Conservation (phyloP, 805 yeast genomes). For the Saccharomycopsis olivae region DNA sequence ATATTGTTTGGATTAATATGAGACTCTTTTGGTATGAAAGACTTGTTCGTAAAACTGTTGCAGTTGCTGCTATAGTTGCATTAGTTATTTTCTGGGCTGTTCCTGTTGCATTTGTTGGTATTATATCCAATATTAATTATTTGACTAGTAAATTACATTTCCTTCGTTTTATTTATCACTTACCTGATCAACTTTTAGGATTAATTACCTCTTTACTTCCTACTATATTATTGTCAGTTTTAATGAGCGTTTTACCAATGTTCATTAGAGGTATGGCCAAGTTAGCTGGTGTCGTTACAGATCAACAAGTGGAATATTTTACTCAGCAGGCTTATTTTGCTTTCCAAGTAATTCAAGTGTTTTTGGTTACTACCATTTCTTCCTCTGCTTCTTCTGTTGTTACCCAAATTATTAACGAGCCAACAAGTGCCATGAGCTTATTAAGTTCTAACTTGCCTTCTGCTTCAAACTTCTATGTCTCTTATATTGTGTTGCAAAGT, state of each 20-base stretch:
- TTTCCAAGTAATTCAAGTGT: conserved; percentile 62
- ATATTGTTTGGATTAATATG: conserved; percentile 62
- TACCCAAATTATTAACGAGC: conserved; percentile 48
- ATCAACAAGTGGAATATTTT: conserved; percentile 47
- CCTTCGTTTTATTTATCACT: conserved; percentile 43
- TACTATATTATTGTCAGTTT: conserved; percentile 49
- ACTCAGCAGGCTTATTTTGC: conserved; percentile 62
- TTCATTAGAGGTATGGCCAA: conserved; percentile 55
- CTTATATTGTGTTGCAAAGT: conserved; percentile 62
- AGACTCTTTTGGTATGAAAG: conserved; percentile 77
- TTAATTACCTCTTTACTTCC: conserved; percentile 61
- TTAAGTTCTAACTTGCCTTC: conserved; percentile 63
- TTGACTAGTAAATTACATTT: conserved; percentile 46
- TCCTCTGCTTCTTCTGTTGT: conserved; percentile 65
- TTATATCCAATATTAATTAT: conserved; percentile 55
- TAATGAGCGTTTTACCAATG: conserved; percentile 58
- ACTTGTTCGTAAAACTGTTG: conserved; percentile 40
- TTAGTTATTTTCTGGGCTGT: conserved; percentile 60
- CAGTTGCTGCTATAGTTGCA: conserved; percentile 44
- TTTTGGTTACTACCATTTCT: conserved; percentile 58
- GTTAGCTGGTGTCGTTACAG: conserved; percentile 45
- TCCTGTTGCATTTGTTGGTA: conserved; percentile 73
- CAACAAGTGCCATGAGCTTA: conserved; percentile 44
- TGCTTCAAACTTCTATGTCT: conserved; percentile 62
- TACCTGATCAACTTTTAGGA: conserved; percentile 49